These are phyloP conservation scores for Neostapfia colusana DNA, from an alignment of 176 grass and related monocot species.

Conservation along the genomic window DNA sequence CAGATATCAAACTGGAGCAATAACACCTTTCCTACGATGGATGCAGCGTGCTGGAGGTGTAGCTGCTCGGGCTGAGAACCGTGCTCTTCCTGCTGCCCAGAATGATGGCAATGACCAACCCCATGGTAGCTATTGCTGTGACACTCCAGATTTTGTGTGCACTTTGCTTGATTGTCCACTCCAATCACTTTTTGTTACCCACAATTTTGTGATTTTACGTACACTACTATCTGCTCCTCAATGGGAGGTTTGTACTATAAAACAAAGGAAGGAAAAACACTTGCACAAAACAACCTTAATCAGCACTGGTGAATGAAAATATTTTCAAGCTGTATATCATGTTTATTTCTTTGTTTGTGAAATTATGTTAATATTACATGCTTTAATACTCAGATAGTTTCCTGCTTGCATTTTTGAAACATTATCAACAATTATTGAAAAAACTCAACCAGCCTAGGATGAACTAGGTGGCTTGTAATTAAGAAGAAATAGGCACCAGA, in stretches of 20 bases:
- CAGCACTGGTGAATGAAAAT: background rate
- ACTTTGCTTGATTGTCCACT: conserved; percentile 12
- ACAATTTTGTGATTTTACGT: conserved; percentile 13
- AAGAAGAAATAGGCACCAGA: too few relatives aligned
- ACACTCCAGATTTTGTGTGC: conserved; percentile 9
- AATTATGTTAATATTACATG: conserved; percentile 22
- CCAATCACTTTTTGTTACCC: background rate
- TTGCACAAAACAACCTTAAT: background rate
- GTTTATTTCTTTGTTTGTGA: conserved; percentile 17
- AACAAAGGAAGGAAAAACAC: background rate
- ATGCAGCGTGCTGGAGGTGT: conserved; percentile 56
- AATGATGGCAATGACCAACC: conserved; percentile 55
- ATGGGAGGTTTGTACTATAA: background rate
- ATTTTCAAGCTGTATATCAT: conserved; percentile 11
- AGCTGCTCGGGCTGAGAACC: conserved; percentile 51
- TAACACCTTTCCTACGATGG: conserved; percentile 77
- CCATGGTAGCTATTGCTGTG: conserved; percentile 41
- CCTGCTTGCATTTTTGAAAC: background rate
- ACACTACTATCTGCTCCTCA: background rate
- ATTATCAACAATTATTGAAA: too few relatives aligned
- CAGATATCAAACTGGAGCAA: conserved; percentile 85
- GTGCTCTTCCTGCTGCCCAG: conserved; percentile 43
- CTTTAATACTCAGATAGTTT: background rate
- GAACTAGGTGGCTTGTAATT: too few relatives aligned
- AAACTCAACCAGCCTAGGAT: too few relatives aligned